Conservation (phyloP, 768 basidiomycete genomes). For the Mycena rebaudengoi region DNA sequence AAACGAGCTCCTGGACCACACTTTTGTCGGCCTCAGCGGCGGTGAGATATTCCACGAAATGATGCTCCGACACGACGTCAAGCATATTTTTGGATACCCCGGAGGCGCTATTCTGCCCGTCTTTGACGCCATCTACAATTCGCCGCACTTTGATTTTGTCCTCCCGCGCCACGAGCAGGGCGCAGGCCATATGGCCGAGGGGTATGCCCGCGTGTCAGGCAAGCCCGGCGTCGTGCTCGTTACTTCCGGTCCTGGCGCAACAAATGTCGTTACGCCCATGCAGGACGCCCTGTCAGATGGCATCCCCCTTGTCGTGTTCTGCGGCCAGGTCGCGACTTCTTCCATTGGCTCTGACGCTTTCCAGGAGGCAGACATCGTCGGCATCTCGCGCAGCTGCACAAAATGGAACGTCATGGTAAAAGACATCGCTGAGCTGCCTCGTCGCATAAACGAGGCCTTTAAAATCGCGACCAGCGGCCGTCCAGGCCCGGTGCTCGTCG, state of each 20-base stretch:
- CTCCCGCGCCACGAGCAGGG: slow-evolving; percentile 98
- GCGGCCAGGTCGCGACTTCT: slow-evolving; percentile 98
- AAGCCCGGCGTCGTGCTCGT: slow-evolving; percentile 98
- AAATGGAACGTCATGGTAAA: slow-evolving; percentile 99
- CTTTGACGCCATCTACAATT: slow-evolving; percentile 99
- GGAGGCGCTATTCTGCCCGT: slow-evolving; percentile 98
- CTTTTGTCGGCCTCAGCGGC: slow-evolving; percentile 93
- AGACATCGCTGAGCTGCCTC: slow-evolving; percentile 92
- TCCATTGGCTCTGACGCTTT: slow-evolving; percentile 99
- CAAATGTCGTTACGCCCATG: slow-evolving; percentile 97
- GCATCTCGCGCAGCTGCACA: slow-evolving; percentile 96
- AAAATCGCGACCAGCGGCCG: slow-evolving; percentile 98
- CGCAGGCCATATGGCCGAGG: slow-evolving; percentile 99
- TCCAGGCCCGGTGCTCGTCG: slow-evolving; percentile 97
- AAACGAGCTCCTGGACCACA: slow-evolving; percentile 70
- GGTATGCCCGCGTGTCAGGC: slow-evolving; percentile 96
- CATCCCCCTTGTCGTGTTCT: slow-evolving; percentile 93
- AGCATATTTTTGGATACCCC: slow-evolving; percentile 97
- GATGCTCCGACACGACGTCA: slow-evolving; percentile 97
- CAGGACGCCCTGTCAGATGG: slow-evolving; percentile 97
- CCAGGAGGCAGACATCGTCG: slow-evolving; percentile 97
- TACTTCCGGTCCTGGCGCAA: slow-evolving; percentile 97
- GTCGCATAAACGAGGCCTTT: slow-evolving; percentile 98
- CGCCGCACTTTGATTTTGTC: slow-evolving; percentile 92
- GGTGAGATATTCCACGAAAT: slow-evolving; percentile 99